A percentile compares a stretch with the other conserved stretches of the same genome.
These are phyloP conservation scores for Malus sieversii DNA, from an alignment of 306 rosid species.

Conservation along the genomic window DNA sequence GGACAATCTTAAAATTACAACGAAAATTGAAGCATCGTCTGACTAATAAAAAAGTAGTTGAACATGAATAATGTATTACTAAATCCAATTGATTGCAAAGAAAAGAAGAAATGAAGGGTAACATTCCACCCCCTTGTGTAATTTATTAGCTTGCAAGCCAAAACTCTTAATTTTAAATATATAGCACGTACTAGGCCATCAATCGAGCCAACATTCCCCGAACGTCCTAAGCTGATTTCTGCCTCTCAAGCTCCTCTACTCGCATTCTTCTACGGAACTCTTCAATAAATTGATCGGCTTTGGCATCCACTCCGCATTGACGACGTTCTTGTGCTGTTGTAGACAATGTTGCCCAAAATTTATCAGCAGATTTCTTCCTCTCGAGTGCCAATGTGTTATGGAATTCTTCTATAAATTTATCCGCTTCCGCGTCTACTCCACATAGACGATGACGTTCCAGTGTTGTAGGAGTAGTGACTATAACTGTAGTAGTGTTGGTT, in stretches of 20 bases:
- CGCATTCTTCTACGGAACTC: background rate
- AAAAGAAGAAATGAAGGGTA: background rate
- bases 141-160: background rate
- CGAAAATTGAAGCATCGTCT: no score
- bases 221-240: background rate
- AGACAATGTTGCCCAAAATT: background rate
- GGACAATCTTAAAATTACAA: no score
- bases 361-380: background rate
- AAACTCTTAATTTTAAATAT: background rate
- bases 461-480: background rate
- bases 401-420: background rate
- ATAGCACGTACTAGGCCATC: background rate
- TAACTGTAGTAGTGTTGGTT: background rate
- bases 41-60: background rate
- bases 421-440: background rate
- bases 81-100: background rate
- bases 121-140: background rate
- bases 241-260: background rate
- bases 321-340: background rate
- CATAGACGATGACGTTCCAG: background rate
- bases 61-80: background rate
- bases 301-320: background rate
- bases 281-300: background rate
- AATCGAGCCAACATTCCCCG: background rate
- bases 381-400: background rate